These are phyloP conservation scores for Phytophthora pistaciae DNA, from an alignment of 352 stramenopile species.

Conservation along the genomic window DNA sequence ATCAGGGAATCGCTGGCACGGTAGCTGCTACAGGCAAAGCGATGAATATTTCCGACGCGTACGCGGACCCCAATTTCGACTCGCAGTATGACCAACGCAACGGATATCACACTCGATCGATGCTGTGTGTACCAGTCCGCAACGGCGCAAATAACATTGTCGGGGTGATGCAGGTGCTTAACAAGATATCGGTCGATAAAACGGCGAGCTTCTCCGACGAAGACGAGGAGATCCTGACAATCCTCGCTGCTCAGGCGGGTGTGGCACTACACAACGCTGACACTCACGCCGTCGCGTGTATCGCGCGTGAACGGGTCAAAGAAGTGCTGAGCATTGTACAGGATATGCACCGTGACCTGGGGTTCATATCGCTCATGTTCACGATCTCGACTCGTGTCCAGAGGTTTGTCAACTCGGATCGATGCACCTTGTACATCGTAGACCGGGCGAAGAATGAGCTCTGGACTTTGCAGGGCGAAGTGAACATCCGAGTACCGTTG, in stretches of 20 bases:
- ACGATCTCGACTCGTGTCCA: constrained; percentile 92
- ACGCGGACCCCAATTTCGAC: constrained; percentile 95
- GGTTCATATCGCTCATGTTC: constrained; percentile 93
- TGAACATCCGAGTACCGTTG: constrained; percentile 90
- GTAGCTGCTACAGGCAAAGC: constrained; percentile 82
- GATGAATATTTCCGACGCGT: constrained; percentile 94
- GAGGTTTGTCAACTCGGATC: constrained; percentile 90
- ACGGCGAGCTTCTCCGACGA: constrained; percentile 77
- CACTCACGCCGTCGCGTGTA: constrained; percentile 63
- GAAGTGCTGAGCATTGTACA: constrained; percentile 91
- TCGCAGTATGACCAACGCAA: constrained; percentile 92
- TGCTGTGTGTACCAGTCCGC: constrained; percentile 93
- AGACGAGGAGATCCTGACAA: constrained; percentile 91
- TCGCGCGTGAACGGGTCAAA: constrained; percentile 71
- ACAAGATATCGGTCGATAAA: constrained; percentile 75
- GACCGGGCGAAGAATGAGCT: constrained; percentile 91
- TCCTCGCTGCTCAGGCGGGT: constrained; percentile 87
- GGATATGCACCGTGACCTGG: constrained; percentile 91
- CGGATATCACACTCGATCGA: constrained; percentile 92
- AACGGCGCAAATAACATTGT: constrained; percentile 84
- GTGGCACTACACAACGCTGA: constrained; percentile 90
- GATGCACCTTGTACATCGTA: constrained; percentile 94
- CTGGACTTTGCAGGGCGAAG: constrained; percentile 90
- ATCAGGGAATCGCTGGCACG: constrained; percentile 88
- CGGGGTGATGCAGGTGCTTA: constrained; percentile 92